Percentiles rank a stretch among this genome's conserved stretches.
These are phyloP conservation scores for Pachysandra terminalis DNA, from an alignment of 164 flowering plant genomes.

Conservation along the genomic window DNA sequence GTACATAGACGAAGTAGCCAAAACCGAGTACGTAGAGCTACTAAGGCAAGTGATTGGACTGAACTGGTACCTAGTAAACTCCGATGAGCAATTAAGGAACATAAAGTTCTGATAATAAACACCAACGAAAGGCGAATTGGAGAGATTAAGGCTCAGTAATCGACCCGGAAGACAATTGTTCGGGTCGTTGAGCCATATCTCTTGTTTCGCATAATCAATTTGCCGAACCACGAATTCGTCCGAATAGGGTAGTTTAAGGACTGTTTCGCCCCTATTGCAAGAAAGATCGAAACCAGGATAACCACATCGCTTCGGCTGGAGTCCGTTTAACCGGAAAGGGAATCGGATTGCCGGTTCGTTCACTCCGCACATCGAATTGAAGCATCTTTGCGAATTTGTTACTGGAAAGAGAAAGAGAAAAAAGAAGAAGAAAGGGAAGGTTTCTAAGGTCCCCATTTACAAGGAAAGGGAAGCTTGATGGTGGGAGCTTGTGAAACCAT, in stretches of 20 bases:
- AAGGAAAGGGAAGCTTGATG: not conserved
- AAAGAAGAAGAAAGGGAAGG: conserved; percentile 11
- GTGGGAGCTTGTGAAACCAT: not conserved
- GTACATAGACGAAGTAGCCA: conserved; percentile 32
- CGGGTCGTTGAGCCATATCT: conserved; percentile 42
- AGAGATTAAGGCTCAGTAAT: conserved; percentile 34
- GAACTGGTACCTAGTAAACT: conserved; percentile 5
- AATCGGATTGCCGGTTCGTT: conserved; percentile 24
- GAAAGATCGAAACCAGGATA: conserved; percentile 44
- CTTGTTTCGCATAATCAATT: conserved; percentile 37
- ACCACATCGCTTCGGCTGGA: conserved; percentile 24
- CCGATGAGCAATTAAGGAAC: conserved; percentile 45
- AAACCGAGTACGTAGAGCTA: conserved; percentile 25
- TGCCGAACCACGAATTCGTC: conserved; percentile 35
- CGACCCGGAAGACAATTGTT: conserved; percentile 41
- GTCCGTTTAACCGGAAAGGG: conserved; percentile 31
- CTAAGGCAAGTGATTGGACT: conserved; percentile 41
- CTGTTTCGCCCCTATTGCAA: conserved; percentile 29
- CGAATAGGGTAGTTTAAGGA: conserved; percentile 29
- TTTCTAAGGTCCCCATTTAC: not conserved
- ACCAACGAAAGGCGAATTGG: conserved; percentile 41
- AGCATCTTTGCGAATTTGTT: not conserved
- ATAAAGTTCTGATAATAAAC: conserved; percentile 25
- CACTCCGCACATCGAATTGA: not conserved
- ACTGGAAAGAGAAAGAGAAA: conserved; percentile 11